Percentiles rank a stretch among this genome's conserved stretches.
Conservation (phyloP, 148 eudicot genomes). For the Camellia sinensis region DNA sequence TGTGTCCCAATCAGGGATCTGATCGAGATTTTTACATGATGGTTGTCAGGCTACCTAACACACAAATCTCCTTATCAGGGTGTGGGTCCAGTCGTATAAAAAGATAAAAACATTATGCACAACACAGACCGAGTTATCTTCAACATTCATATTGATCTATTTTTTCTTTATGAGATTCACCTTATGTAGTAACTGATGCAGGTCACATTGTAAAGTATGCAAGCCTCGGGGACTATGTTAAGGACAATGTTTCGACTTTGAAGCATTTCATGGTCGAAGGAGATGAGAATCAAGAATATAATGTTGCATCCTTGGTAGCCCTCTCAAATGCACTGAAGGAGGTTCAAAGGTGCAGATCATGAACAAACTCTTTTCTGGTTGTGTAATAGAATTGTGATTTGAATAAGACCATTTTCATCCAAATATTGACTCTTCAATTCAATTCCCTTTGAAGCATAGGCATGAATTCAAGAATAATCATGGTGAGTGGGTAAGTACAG, state of each 20-base stretch:
- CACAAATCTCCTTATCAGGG: too few species aligned
- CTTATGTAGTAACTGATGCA: constrained; percentile 20
- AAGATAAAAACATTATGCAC: too few species aligned
- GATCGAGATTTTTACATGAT: too few species aligned
- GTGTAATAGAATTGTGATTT: background rate
- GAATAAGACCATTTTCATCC: background rate
- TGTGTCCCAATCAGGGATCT: too few species aligned
- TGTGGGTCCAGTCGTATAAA: too few species aligned
- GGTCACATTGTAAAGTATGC: constrained; percentile 40
- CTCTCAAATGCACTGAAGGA: constrained; percentile 72
- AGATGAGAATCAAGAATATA: constrained; percentile 40
- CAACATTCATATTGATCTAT: background rate
- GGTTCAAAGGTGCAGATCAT: constrained; percentile 64
- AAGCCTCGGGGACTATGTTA: constrained; percentile 61
- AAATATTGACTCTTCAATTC: constrained; percentile 3
- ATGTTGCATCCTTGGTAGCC: constrained; percentile 59
- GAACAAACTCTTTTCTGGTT: background rate
- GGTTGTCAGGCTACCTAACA: too few species aligned
- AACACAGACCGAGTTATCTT: too few species aligned
- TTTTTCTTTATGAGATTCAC: background rate
- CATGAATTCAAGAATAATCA: constrained; percentile 85
- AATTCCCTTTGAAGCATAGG: constrained; percentile 30
- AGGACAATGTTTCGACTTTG: constrained; percentile 67
- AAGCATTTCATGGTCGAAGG: constrained; percentile 50
- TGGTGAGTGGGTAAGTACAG: constrained; percentile 67